Percentiles rank a stretch among this genome's conserved stretches.
phyloP scores from a whole-genome alignment of 1,284 basidiomycete genomes.

The Papiliotrema nemorosa region DNA sequence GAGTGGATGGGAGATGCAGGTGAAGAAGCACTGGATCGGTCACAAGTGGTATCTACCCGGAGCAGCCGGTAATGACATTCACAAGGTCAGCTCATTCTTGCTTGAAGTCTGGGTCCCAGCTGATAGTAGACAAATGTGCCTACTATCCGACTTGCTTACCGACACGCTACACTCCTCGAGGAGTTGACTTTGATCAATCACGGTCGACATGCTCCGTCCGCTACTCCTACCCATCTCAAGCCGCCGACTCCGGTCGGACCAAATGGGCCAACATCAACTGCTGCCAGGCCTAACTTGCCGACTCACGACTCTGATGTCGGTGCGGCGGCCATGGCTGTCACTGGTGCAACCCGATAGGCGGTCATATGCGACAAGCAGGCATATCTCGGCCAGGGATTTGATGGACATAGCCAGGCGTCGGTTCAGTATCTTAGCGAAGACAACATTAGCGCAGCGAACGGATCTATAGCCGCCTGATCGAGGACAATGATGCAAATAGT shows the following conservation, averaged over 20 bases:
- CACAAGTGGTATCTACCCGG: constrained; percentile 85
- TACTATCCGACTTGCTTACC: constrained; percentile 77
- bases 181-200: constrained; percentile 57
- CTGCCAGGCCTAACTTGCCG: constrained; percentile 16
- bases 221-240: constrained; percentile 37
- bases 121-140: constrained; percentile 84
- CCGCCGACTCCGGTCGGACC: constrained; percentile 6
- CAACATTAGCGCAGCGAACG: too few species aligned
- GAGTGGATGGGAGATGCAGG: constrained; percentile 97
- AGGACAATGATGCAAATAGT: too few species aligned
- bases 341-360: too few species aligned
- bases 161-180: constrained; percentile 83
- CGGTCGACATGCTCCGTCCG: constrained; percentile 19
- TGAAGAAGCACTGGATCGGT: constrained; percentile 96
- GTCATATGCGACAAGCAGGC: too few species aligned
- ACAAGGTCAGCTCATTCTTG: constrained; percentile 61
- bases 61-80: constrained; percentile 81
- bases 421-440: too few species aligned
- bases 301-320: constrained; percentile 26
- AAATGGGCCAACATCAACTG: background rate
- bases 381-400: too few species aligned
- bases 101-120: background rate
- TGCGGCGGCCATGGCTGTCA: constrained; percentile 33
- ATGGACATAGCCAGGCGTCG: too few species aligned
- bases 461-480: too few species aligned